Conservation (phyloP, 108 stramenopile genomes). For the Poteriospumella lacustris region DNA sequence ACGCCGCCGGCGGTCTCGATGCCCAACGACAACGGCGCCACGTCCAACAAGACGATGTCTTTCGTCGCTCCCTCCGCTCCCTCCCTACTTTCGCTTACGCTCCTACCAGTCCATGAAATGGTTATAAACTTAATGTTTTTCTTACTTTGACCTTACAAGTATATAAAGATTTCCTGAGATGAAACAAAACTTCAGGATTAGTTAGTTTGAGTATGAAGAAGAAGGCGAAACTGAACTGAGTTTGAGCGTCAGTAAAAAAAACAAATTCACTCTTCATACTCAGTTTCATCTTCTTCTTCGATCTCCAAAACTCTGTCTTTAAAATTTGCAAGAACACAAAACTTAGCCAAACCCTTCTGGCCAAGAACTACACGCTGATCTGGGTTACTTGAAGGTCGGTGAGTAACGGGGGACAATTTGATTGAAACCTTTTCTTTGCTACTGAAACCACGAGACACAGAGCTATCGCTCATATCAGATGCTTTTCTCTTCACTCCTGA, state of each 20-base stretch:
- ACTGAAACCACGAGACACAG: not conserved
- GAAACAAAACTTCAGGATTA: not conserved
- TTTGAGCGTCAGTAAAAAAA: too few relatives aligned
- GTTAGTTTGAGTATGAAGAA: not conserved
- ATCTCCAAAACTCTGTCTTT: not conserved
- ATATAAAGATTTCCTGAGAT: not conserved
- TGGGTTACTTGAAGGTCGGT: not conserved
- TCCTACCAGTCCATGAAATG: not conserved
- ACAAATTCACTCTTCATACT: not conserved
- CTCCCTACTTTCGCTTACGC: too few relatives aligned
- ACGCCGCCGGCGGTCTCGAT: slow-evolving; percentile 96
- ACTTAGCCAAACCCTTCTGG: not conserved
- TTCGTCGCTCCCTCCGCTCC: slow-evolving; percentile 30
- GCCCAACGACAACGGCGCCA: slow-evolving; percentile 85
- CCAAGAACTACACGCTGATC: slow-evolving; percentile 9
- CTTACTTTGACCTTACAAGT: not conserved
- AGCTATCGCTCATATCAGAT: not conserved
- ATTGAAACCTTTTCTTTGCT: not conserved
- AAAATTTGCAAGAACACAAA: slow-evolving; percentile 11
- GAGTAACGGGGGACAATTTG: not conserved
- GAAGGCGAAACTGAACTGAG: too few relatives aligned
- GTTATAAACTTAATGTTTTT: not conserved
- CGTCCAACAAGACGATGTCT: slow-evolving; percentile 79
- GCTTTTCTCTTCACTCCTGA: not conserved
- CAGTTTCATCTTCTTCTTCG: slow-evolving; percentile 16